Conservation (phyloP, 306 rosid genomes). For the Cyclanthera cordifolia region DNA sequence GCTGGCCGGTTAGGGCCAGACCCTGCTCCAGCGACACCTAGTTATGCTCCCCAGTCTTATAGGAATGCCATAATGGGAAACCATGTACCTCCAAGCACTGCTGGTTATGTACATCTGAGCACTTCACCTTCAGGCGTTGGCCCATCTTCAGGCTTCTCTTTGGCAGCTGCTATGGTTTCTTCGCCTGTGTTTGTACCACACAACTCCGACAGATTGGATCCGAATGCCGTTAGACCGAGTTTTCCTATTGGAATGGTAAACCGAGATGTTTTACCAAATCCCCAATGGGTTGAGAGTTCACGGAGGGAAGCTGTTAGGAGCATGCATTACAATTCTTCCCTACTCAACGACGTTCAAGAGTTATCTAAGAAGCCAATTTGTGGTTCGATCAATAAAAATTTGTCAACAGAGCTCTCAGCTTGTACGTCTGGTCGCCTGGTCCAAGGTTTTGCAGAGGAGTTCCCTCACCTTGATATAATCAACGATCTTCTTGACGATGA, state of each 20-base stretch:
- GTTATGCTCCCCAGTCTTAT: slow-evolving; percentile 75
- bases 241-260: slow-evolving; percentile 39
- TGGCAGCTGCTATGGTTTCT: slow-evolving; percentile 50
- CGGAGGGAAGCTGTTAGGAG: slow-evolving; percentile 44
- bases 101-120: slow-evolving; percentile 42
- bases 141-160: slow-evolving; percentile 45
- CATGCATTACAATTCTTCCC: slow-evolving; percentile 41
- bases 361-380: slow-evolving; percentile 37
- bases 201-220: slow-evolving; percentile 52
- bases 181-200: slow-evolving; percentile 46
- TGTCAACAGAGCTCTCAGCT: slow-evolving; percentile 37
- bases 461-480: slow-evolving; percentile 94
- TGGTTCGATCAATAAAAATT: slow-evolving; percentile 36
- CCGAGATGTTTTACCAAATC: slow-evolving; percentile 44
- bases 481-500: slow-evolving; percentile 94
- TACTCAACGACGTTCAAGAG: slow-evolving; percentile 40
- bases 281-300: slow-evolving; percentile 56
- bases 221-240: slow-evolving; percentile 34
- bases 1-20: slow-evolving; percentile 87
- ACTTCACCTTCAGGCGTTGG: slow-evolving; percentile 39
- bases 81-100: slow-evolving; percentile 38
- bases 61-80: slow-evolving; percentile 87
- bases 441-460: slow-evolving; percentile 70
- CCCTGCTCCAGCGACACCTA: slow-evolving; percentile 57
- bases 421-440: slow-evolving; percentile 56